Percentiles rank a stretch among this genome's conserved stretches.
phyloP scores from a whole-genome alignment of 345 rosid species.

The Pistacia vera region DNA sequence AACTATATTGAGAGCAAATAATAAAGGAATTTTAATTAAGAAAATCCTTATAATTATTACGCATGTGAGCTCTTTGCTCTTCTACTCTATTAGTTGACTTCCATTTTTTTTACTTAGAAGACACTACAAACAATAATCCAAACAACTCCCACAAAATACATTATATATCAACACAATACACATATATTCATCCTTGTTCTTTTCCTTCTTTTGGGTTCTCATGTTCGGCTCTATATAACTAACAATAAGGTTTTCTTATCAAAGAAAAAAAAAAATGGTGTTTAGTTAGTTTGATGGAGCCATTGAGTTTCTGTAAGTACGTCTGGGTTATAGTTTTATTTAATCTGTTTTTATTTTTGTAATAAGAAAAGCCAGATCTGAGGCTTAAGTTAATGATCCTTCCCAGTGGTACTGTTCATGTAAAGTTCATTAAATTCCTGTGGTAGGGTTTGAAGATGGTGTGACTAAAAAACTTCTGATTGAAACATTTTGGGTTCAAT shows the following conservation, averaged over 20 bases:
- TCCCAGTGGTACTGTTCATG: background rate
- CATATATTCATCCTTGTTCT: background rate
- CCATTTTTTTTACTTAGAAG: background rate
- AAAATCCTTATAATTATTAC: constrained; percentile 36
- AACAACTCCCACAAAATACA: too few relatives aligned
- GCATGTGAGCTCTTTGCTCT: constrained; percentile 34
- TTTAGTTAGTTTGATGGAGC: background rate
- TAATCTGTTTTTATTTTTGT: too few relatives aligned
- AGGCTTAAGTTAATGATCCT: too few relatives aligned
- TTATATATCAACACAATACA: background rate
- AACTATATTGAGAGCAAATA: background rate
- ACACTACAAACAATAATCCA: background rate
- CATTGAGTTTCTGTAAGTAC: too few relatives aligned
- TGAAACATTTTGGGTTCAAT: background rate
- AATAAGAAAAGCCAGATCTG: background rate
- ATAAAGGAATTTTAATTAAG: constrained; percentile 5
- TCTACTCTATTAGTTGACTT: background rate
- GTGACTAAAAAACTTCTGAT: background rate
- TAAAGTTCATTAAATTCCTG: background rate
- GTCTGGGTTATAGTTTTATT: too few relatives aligned
- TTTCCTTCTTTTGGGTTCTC: background rate
- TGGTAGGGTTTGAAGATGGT: constrained; percentile 10
- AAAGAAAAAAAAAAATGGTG: background rate
- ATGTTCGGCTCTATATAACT: background rate
- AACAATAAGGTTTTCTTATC: background rate